A percentile compares a stretch with the other conserved stretches of the same genome.
Evolutionary conservation across 73 alveolate species (phyloP).

Genomic region (Paramecium sonneborni): DNA sequence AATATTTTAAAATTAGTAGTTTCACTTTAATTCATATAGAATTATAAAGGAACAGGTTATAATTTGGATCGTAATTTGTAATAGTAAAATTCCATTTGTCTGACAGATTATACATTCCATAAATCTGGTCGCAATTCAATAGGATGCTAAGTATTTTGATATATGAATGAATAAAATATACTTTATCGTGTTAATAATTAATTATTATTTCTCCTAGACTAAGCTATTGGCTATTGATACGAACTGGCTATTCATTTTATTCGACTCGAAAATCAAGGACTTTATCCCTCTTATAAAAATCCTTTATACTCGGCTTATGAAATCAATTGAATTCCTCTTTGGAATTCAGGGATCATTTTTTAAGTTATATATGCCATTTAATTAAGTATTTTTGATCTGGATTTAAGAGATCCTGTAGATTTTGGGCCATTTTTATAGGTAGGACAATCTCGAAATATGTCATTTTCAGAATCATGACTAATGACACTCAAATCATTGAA

Average conservation of each 20-base stretch:
- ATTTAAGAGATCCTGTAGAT: neutral
- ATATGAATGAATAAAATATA: no score
- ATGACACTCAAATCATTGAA: neutral
- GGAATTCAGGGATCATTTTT: neutral
- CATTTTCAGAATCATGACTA: constrained; percentile 18
- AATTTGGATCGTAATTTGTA: neutral
- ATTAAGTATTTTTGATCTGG: neutral
- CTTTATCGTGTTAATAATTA: neutral
- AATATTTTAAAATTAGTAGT: neutral
- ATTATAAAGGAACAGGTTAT: neutral
- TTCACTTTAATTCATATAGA: neutral
- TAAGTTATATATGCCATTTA: constrained; percentile 11
- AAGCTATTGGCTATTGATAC: neutral
- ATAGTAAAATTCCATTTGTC: constrained; percentile 2
- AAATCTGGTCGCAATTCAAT: neutral
- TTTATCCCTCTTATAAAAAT: neutral
- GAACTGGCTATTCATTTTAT: neutral
- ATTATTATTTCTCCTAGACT: neutral
- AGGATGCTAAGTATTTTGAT: neutral
- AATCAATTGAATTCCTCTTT: neutral
- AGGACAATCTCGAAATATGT: neutral
- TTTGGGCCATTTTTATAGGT: neutral
- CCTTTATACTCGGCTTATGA: neutral
- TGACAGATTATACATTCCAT: neutral
- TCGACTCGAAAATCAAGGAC: neutral